Evolutionary conservation across 2,329 filamentous ascomycete species (phyloP), one percentile per base, ranked within the genome.

Genomic region (Aspergillus arachidicola): DNA sequence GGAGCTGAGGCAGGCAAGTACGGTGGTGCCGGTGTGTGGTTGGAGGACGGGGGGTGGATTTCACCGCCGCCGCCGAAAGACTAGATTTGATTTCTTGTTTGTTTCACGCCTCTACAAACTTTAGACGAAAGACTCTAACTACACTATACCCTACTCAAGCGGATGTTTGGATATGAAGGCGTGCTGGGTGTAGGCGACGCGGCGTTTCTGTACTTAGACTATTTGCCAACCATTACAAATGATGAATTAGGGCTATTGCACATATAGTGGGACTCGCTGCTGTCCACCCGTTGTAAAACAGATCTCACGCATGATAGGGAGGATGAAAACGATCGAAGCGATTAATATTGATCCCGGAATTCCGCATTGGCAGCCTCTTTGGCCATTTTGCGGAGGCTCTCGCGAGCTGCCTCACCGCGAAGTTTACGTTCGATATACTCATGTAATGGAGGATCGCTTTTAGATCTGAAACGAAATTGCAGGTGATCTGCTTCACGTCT

Each of bases 1-100:
- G 79, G 79, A 16, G 73, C 78, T 6, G 73, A 76, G 56, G 75
- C 77, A 16, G 79, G 79, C 6, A 70, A 67, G 43, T 81, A 81
- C 58, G 73, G 79, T 3, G 74, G 74, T 12, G 67, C 75, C 36
- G 79, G 78, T 4, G 77, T 81, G 23, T 81, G 79, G 79, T 61
- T 73, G 38, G 72, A 71, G 53, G 74, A 79, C 60, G 77, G 77
- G 41, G 60, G 64, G 6, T 79, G 77, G 77, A 68, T 69, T n/a
- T 67, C 76, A 7, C 72, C 76, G 4, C 59, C 66, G 16, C 56
- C 68, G 14, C 72, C 72, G 4, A 73, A 72, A 58, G 46, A 60
- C 41, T 75, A 74, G 67, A 68, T 34, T 57, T 61, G 41, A 56
- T 56, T 34, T 34, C 16, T 51, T 51, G 26, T 32, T 51, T 32